A percentile compares a stretch with the other conserved stretches of the same genome.
Conservation (phyloP, 129 eudicot genomes). For the Solidago caesia region DNA sequence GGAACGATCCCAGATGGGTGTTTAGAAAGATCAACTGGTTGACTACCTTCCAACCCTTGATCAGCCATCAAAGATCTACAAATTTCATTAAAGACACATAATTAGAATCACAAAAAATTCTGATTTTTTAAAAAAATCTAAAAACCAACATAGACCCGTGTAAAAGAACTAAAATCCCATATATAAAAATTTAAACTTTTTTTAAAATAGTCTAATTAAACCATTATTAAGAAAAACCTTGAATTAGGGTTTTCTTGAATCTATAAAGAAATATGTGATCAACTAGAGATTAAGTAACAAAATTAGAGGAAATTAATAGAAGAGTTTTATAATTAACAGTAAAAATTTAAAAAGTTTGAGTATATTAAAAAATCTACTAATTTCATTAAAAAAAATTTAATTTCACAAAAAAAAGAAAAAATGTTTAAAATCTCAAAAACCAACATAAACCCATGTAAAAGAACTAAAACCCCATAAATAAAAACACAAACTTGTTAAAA, state of each 20-base stretch:
- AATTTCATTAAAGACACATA: not conserved
- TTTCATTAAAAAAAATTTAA: not conserved
- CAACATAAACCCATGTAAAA: not conserved
- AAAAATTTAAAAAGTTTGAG: conserved; percentile 19
- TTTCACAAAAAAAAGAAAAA: not conserved
- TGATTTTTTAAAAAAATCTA: not conserved
- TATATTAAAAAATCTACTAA: not conserved
- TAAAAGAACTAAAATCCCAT: not conserved
- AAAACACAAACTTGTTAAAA: not conserved
- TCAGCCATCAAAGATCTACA: conserved; percentile 55
- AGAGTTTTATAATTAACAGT: conserved; percentile 17
- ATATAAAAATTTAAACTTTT: not conserved
- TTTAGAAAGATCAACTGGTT: conserved; percentile 78
- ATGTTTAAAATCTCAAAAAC: not conserved
- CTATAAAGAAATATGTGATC: conserved; percentile 1
- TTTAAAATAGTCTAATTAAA: not conserved
- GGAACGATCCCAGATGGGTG: conserved; percentile 94
- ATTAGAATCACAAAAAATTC: not conserved
- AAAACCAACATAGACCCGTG: not conserved
- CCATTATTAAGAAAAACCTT: conserved; percentile 7
- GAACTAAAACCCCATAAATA: not conserved
- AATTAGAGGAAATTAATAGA: not conserved
- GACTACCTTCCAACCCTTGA: conserved; percentile 76
- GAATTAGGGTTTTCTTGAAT: conserved; percentile 21
- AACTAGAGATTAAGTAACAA: not conserved